Evolutionary conservation across 805 yeast species (phyloP).

Genomic region (Pichia occidentalis): DNA sequence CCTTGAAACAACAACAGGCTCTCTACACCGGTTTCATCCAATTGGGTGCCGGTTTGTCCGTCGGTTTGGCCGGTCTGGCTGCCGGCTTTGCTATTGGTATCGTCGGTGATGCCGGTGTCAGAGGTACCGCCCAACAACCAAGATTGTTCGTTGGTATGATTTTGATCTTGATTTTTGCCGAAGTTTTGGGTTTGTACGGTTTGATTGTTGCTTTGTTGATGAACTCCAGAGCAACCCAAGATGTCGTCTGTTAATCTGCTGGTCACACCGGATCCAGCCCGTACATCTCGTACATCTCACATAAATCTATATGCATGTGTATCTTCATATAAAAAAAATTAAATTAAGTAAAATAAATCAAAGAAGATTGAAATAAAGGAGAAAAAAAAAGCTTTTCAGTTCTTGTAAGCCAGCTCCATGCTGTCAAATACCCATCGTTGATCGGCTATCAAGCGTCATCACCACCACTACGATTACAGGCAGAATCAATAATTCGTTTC

Average conservation of each 20-base stretch:
- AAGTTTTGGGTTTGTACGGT: constrained; percentile 96
- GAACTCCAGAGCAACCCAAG: constrained; percentile 96
- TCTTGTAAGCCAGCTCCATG: not conserved
- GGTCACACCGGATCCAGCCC: not conserved
- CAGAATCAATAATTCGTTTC: too few species aligned
- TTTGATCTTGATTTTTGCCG: constrained; percentile 96
- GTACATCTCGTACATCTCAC: not conserved
- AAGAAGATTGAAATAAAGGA: not conserved
- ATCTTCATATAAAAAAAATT: too few species aligned
- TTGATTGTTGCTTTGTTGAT: constrained; percentile 94
- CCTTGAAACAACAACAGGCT: constrained; percentile 85
- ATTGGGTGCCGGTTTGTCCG: constrained; percentile 96
- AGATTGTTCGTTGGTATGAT: constrained; percentile 98
- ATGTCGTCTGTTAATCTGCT: constrained; percentile 61
- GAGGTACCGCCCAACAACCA: constrained; percentile 98
- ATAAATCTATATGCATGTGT: too few species aligned
- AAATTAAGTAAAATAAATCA: too few species aligned
- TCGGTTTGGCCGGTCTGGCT: constrained; percentile 94
- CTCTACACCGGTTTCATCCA: constrained; percentile 96
- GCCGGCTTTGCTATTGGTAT: constrained; percentile 99
- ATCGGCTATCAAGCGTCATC: not conserved
- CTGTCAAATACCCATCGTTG: not conserved
- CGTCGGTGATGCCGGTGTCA: constrained; percentile 99
- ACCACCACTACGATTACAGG: not conserved
- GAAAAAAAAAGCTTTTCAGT: not conserved